These are phyloP conservation scores for Mycena rosella DNA, from an alignment of 768 basidiomycete genomes.

Conservation along the genomic window DNA sequence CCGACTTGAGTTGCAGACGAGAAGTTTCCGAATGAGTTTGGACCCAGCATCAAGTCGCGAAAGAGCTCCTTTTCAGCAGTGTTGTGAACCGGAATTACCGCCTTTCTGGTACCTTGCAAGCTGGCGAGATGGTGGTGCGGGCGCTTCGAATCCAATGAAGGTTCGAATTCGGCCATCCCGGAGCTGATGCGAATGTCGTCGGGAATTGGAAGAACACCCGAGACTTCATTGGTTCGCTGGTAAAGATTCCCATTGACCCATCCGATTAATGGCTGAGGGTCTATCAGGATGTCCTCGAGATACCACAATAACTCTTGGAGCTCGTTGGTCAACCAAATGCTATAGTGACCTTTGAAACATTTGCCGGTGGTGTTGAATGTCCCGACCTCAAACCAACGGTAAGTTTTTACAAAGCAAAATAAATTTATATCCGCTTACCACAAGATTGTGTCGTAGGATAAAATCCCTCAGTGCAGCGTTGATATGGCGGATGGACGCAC, in stretches of 20 bases:
- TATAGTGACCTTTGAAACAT: conserved; percentile 8
- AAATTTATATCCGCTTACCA: no score
- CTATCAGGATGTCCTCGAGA: background rate
- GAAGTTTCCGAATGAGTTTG: background rate
- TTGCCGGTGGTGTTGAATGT: conserved; percentile 38
- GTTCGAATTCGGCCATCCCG: conserved; percentile 16
- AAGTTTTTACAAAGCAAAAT: no score
- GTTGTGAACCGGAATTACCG: conserved; percentile 20
- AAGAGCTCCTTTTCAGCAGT: background rate
- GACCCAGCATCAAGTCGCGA: background rate
- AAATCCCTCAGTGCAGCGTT: conserved; percentile 41
- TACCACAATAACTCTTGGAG: background rate
- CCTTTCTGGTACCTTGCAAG: conserved; percentile 20
- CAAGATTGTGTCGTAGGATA: conserved; percentile 43
- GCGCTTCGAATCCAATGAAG: background rate
- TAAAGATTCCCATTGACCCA: conserved; percentile 37
- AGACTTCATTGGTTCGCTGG: conserved; percentile 16
- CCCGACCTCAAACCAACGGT: no score
- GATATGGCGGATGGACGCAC: conserved; percentile 39
- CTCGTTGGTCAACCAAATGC: conserved; percentile 8
- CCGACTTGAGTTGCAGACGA: background rate
- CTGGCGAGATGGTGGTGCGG: conserved; percentile 21
- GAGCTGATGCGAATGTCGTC: background rate
- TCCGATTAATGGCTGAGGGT: background rate
- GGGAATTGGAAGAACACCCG: conserved; percentile 29